Conservation (phyloP, 495 filamentous ascomycete genomes). For the Tuber microsphaerosporum region DNA sequence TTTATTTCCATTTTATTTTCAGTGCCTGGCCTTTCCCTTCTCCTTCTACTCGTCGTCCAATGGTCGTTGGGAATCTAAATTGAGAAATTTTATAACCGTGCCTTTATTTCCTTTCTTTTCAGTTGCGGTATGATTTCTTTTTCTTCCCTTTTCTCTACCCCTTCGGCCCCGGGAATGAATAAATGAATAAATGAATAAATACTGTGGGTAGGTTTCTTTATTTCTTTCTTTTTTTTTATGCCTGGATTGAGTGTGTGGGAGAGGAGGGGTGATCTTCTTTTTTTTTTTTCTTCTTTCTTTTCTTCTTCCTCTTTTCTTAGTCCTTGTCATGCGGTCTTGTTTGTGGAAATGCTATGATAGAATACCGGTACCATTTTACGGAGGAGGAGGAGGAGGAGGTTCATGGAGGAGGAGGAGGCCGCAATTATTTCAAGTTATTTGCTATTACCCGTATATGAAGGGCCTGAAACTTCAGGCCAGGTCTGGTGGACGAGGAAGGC, state of each 20-base stretch:
- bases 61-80: not conserved
- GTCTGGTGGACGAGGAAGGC: not conserved
- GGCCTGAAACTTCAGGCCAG: not conserved
- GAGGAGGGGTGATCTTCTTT: not conserved
- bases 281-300: not conserved
- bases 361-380: not conserved
- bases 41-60: not conserved
- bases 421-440: not conserved
- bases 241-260: not conserved
- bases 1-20: not conserved
- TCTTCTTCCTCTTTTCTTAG: not conserved
- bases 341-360: not conserved
- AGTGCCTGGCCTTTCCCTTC: not conserved
- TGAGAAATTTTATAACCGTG: not conserved
- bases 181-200: not conserved
- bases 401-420: not conserved
- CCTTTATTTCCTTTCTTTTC: not conserved
- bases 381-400: conserved; percentile 1
- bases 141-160: not conserved
- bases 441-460: not conserved
- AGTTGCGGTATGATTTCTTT: not conserved
- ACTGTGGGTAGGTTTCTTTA: not conserved
- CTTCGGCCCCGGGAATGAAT: not conserved
- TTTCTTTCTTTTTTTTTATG: not conserved
- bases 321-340: not conserved